Conservation (phyloP, 2,329 filamentous ascomycete species). For the Ceratocystiopsis brevicomis region DNA sequence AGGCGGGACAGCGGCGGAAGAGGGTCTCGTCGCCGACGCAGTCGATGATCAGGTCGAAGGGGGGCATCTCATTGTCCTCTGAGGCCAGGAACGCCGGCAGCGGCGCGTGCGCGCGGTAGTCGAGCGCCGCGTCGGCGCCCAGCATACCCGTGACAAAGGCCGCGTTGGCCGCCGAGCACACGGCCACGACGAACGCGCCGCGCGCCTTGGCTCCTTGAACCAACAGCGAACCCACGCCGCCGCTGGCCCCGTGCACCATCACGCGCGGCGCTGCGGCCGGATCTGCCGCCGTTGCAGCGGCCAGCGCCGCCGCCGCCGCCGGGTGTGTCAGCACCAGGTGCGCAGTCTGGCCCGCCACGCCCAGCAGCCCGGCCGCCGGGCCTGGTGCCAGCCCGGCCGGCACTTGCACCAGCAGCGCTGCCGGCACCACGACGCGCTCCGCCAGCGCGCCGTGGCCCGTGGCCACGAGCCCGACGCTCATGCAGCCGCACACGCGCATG, state of each 20-base stretch:
- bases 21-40: constrained; percentile 28
- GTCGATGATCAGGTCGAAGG: constrained; percentile 29
- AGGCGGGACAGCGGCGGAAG: constrained; percentile 20
- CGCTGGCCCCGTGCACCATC: constrained; percentile 31
- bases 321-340: constrained; percentile 13
- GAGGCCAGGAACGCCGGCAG: constrained; percentile 18
- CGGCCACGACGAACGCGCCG: constrained; percentile 24
- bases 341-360: constrained; percentile 18
- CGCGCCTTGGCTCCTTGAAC: constrained; percentile 26
- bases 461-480: constrained; percentile 13
- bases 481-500: constrained; percentile 14
- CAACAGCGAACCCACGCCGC: constrained; percentile 27
- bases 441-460: constrained; percentile 17
- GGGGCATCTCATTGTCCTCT: constrained; percentile 12
- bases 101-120: constrained; percentile 20
- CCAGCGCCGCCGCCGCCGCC: constrained; percentile 3
- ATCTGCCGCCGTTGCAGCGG: constrained; percentile 4
- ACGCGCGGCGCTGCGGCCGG: constrained; percentile 18
- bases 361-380: constrained; percentile 15
- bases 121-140: constrained; percentile 29
- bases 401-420: constrained; percentile 12
- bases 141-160: constrained; percentile 23
- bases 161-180: constrained; percentile 28
- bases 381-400: constrained; percentile 9
- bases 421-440: constrained; percentile 18